phyloP scores from a whole-genome alignment of 2,329 filamentous ascomycete genomes.

The Hymenoscyphus occultus region DNA sequence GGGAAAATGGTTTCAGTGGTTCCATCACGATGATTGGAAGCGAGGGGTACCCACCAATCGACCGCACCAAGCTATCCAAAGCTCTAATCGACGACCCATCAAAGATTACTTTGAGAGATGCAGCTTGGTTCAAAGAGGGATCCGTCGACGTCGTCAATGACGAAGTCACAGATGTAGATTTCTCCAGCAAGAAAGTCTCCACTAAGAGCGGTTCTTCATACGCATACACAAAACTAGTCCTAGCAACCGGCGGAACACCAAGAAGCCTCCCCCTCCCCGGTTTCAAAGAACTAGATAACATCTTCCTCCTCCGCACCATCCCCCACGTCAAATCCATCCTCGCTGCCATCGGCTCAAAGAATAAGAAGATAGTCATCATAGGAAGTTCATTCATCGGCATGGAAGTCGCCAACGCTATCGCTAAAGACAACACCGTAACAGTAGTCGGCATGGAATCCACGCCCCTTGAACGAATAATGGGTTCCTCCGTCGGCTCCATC shows the following conservation, averaged over 20 bases:
- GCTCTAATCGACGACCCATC: slow-evolving; percentile 76
- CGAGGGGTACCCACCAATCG: slow-evolving; percentile 84
- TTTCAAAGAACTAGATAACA: slow-evolving; percentile 81
- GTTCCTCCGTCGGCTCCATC: slow-evolving; percentile 73
- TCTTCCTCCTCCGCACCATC: slow-evolving; percentile 80
- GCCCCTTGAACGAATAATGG: slow-evolving; percentile 84
- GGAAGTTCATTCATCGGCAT: slow-evolving; percentile 97
- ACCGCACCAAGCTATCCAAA: slow-evolving; percentile 94
- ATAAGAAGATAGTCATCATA: slow-evolving; percentile 89
- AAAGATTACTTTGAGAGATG: slow-evolving; percentile 75
- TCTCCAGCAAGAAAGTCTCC: slow-evolving; percentile 67
- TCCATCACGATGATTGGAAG: slow-evolving; percentile 78
- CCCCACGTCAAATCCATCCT: slow-evolving; percentile 76
- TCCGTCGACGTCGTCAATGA: slow-evolving; percentile 57
- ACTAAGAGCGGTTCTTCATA: slow-evolving; percentile 71
- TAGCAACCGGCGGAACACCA: slow-evolving; percentile 83
- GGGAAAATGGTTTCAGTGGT: slow-evolving; percentile 76
- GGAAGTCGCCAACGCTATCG: slow-evolving; percentile 85
- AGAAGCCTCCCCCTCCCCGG: slow-evolving; percentile 75
- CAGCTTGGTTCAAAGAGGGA: slow-evolving; percentile 70
- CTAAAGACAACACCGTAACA: slow-evolving; percentile 77
- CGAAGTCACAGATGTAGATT: slow-evolving; percentile 73
- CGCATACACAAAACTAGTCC: slow-evolving; percentile 81
- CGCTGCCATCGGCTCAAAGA: slow-evolving; percentile 73
- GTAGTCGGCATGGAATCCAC: slow-evolving; percentile 85